Conservation (phyloP, 2,329 filamentous ascomycete genomes). For the Xylaria sp. region DNA sequence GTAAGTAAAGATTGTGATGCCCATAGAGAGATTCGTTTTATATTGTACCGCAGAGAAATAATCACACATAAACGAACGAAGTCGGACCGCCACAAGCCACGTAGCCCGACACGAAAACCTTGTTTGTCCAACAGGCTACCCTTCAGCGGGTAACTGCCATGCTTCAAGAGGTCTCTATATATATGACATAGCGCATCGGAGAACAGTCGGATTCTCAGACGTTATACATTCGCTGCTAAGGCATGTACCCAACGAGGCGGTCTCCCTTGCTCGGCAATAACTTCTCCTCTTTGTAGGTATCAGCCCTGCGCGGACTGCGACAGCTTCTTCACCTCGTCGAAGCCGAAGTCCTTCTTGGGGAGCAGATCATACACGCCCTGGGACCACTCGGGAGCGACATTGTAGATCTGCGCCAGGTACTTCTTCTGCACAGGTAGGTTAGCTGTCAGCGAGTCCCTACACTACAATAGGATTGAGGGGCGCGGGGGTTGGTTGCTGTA, state of each 20-base stretch:
- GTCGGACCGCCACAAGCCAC: no score
- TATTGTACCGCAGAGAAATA: no score
- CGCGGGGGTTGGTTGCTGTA: no score
- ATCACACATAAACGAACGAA: no score
- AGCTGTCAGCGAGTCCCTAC: not conserved
- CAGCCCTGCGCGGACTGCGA: constrained; percentile 16
- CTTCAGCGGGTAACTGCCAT: no score
- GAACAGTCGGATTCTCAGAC: no score
- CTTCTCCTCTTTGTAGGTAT: constrained; percentile 23
- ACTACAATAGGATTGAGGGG: no score
- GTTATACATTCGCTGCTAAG: constrained; percentile 7
- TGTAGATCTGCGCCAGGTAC: constrained; percentile 54
- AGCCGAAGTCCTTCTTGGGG: constrained; percentile 17
- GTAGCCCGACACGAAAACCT: no score
- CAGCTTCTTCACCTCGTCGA: constrained; percentile 17
- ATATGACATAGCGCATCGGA: not conserved
- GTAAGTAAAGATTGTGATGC: no score
- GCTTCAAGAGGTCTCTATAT: no score
- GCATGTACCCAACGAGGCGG: constrained; percentile 11
- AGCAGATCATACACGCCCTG: constrained; percentile 17
- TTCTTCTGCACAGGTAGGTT: constrained; percentile 36
- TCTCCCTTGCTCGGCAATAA: constrained; percentile 17
- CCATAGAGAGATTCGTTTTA: no score
- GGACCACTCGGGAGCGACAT: constrained; percentile 13
- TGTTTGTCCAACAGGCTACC: no score